These are phyloP conservation scores for Draba incana DNA, from an alignment of 345 rosid species.

Conservation along the genomic window DNA sequence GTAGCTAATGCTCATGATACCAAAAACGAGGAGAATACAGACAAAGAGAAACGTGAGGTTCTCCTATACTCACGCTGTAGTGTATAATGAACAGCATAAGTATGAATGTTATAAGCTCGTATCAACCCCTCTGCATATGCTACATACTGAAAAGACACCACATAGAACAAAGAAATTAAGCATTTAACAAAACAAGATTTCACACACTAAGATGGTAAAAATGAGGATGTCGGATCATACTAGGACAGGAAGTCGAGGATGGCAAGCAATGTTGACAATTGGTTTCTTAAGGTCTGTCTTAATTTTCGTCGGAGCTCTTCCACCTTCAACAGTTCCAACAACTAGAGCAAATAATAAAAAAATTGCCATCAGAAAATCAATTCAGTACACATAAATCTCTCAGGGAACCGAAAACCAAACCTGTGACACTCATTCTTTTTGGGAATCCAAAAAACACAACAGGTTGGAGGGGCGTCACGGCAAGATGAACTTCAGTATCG, in stretches of 20 bases:
- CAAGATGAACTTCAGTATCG: slow-evolving; percentile 90
- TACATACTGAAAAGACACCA: slow-evolving; percentile 68
- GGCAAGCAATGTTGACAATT: slow-evolving; percentile 90
- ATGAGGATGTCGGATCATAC: slow-evolving; percentile 44
- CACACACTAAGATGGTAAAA: slow-evolving; percentile 1
- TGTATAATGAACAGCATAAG: slow-evolving; percentile 91
- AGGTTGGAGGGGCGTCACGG: slow-evolving; percentile 92
- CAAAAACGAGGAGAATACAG: slow-evolving; percentile 7
- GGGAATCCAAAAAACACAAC: slow-evolving; percentile 97
- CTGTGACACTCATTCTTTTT: slow-evolving; percentile 93
- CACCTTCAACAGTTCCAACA: slow-evolving; percentile 98
- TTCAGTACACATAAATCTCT: too few species aligned
- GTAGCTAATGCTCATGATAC: slow-evolving; percentile 26
- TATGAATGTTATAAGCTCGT: slow-evolving; percentile 93
- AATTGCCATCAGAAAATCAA: not conserved
- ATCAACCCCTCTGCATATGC: slow-evolving; percentile 98
- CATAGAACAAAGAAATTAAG: slow-evolving; percentile 11
- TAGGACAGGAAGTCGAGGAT: slow-evolving; percentile 96
- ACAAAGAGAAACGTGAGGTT: slow-evolving; percentile 8
- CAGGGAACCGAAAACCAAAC: slow-evolving; percentile 39
- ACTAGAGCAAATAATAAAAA: slow-evolving; percentile 47
- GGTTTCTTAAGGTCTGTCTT: slow-evolving; percentile 97
- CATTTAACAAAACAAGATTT: slow-evolving; percentile 14
- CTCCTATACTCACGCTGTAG: slow-evolving; percentile 70
- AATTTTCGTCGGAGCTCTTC: slow-evolving; percentile 91